A percentile compares a stretch with the other conserved stretches of the same genome.
These are phyloP conservation scores for Diaporthe citri DNA, from an alignment of 2,329 filamentous ascomycete species.

Conservation along the genomic window DNA sequence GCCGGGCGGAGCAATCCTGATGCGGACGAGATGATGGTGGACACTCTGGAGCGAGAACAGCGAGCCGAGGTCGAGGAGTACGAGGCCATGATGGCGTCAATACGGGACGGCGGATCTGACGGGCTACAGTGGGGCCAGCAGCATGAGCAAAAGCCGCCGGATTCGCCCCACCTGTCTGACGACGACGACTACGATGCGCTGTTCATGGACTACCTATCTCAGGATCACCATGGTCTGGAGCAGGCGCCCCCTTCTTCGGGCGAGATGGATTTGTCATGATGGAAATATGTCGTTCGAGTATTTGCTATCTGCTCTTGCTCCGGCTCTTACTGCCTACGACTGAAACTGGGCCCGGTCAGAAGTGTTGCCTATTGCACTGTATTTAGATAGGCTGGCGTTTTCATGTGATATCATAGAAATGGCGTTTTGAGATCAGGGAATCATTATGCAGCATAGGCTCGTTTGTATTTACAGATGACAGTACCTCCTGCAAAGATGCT, in stretches of 20 bases:
- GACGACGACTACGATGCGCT: constrained; percentile 73
- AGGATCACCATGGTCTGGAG: constrained; percentile 50
- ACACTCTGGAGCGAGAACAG: constrained; percentile 64
- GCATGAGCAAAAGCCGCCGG: constrained; percentile 40
- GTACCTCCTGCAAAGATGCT: constrained; percentile 3
- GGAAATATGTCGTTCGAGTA: constrained; percentile 4
- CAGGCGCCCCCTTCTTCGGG: constrained; percentile 48
- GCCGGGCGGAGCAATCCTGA: constrained; percentile 43
- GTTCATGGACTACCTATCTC: constrained; percentile 75
- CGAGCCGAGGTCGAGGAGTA: constrained; percentile 70
- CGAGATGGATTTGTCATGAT: constrained; percentile 62
- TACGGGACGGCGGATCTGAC: constrained; percentile 48
- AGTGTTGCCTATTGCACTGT: background rate
- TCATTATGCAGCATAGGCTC: constrained; percentile 33
- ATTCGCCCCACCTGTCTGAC: constrained; percentile 58
- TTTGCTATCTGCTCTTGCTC: background rate
- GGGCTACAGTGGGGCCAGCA: constrained; percentile 38
- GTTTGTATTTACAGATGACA: constrained; percentile 42
- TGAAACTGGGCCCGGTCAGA: background rate
- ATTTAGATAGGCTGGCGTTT: background rate
- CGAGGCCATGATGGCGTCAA: constrained; percentile 63
- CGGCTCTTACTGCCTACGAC: background rate
- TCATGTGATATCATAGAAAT: background rate
- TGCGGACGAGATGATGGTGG: constrained; percentile 65
- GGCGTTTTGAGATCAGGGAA: constrained; percentile 30